Evolutionary conservation across 2,329 filamentous ascomycete genomes (phyloP).

Genomic region (Claviceps lovelessii): DNA sequence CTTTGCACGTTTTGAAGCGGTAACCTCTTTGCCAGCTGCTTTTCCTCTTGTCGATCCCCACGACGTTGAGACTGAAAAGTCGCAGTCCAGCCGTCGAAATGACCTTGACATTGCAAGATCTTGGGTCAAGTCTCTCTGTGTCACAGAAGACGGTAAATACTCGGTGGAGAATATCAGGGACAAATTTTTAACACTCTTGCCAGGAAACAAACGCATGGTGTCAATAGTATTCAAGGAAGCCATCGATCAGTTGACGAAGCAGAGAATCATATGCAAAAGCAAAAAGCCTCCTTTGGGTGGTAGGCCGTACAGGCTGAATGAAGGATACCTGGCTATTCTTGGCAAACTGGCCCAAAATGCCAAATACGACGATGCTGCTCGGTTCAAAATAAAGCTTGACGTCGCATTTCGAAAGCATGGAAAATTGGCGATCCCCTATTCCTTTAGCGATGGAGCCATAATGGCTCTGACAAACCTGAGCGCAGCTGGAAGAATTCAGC

Average conservation of each 20-base stretch:
- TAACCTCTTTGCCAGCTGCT: slow-evolving; percentile 33
- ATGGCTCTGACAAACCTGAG: slow-evolving; percentile 55
- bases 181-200: slow-evolving; percentile 37
- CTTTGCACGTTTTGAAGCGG: slow-evolving; percentile 41
- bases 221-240: slow-evolving; percentile 33
- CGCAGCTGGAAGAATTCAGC: slow-evolving; percentile 38
- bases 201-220: slow-evolving; percentile 23
- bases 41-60: slow-evolving; percentile 11
- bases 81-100: slow-evolving; percentile 7
- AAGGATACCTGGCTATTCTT: slow-evolving; percentile 41
- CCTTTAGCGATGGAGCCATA: slow-evolving; percentile 48
- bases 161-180: slow-evolving; percentile 31
- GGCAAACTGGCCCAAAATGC: slow-evolving; percentile 38
- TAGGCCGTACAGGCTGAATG: slow-evolving; percentile 48
- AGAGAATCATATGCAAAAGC: slow-evolving; percentile 43
- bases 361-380: slow-evolving; percentile 43
- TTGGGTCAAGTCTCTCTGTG: slow-evolving; percentile 45
- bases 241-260: slow-evolving; percentile 32
- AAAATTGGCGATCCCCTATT: slow-evolving; percentile 35
- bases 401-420: slow-evolving; percentile 30
- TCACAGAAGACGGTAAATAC: slow-evolving; percentile 36
- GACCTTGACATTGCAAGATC: slow-evolving; percentile 35
- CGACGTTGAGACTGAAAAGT: not conserved
- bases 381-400: slow-evolving; percentile 48
- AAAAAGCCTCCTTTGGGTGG: slow-evolving; percentile 44